phyloP scores from a whole-genome alignment of 352 stramenopile genomes.

The Globisporangium sylvaticum region DNA sequence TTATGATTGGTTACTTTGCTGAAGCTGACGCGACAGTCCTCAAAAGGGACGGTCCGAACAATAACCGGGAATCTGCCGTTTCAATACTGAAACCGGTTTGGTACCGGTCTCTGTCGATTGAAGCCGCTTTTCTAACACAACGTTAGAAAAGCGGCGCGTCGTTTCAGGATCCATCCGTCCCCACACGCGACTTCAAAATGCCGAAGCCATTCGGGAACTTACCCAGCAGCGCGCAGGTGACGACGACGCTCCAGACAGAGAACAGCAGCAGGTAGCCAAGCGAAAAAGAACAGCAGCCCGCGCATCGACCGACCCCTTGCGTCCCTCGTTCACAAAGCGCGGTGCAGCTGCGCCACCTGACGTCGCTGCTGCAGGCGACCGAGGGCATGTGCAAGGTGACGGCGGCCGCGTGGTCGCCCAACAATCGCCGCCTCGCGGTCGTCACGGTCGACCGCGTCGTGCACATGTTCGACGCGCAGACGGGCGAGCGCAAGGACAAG shows the following conservation, averaged over 20 bases:
- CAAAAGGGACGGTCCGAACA: too few species aligned
- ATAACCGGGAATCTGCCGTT: too few species aligned
- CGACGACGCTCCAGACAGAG: not conserved
- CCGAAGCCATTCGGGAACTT: not conserved
- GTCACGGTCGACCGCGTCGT: constrained; percentile 93
- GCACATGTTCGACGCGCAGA: constrained; percentile 90
- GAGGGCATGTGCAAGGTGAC: constrained; percentile 92
- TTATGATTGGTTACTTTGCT: too few species aligned
- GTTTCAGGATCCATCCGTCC: not conserved
- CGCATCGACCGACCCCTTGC: not conserved
- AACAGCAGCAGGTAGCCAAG: not conserved
- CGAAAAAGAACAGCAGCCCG: not conserved
- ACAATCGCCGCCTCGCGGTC: constrained; percentile 90
- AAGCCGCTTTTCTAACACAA: too few species aligned
- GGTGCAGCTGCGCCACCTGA: constrained; percentile 92
- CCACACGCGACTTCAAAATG: not conserved
- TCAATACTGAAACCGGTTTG: too few species aligned
- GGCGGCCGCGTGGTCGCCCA: constrained; percentile 89
- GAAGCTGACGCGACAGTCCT: too few species aligned
- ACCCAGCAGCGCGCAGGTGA: not conserved
- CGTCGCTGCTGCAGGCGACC: constrained; percentile 88
- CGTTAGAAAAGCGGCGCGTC: not conserved
- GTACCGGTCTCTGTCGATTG: too few species aligned
- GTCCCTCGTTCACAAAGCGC: not conserved
- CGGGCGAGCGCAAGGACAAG: constrained; percentile 91